Percentiles rank a stretch among this genome's conserved stretches.
These are phyloP conservation scores for Podila verticillata DNA, from an alignment of 192 early-diverging fungal genomes.

Conservation along the genomic window DNA sequence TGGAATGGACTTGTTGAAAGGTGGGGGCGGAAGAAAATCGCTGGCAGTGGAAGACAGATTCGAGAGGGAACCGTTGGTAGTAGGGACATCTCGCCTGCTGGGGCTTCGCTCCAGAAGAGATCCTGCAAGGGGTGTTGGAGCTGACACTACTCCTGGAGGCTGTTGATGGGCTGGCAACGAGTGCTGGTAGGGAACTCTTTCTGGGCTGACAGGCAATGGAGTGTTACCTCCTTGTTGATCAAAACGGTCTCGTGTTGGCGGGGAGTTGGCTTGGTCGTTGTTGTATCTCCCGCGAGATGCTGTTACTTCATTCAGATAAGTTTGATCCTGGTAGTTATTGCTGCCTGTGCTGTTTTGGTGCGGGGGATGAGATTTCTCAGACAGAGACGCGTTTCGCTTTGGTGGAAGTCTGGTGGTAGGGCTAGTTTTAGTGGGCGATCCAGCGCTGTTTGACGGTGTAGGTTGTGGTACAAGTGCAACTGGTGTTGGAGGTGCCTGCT, in stretches of 20 bases:
- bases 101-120: conserved; percentile 21
- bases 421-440: background rate
- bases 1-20: conserved; percentile 7
- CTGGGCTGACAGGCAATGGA: background rate
- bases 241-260: background rate
- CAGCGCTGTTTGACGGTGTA: background rate
- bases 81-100: conserved; percentile 16
- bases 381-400: conserved; percentile 31
- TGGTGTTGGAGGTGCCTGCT: background rate
- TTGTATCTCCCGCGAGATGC: background rate
- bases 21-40: conserved; percentile 17
- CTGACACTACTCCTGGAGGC: conserved; percentile 29
- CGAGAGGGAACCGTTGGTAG: background rate
- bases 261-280: background rate
- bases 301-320: background rate
- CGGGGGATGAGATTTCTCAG: conserved; percentile 24
- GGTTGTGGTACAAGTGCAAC: background rate
- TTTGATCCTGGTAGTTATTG: conserved; percentile 14
- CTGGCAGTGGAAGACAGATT: background rate
- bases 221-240: background rate
- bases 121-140: background rate
- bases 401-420: conserved; percentile 2
- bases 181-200: conserved; percentile 41
- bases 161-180: conserved; percentile 47
- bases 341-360: background rate